phyloP scores from a whole-genome alignment of 805 yeast species.

The Nakazawaea holstii region DNA sequence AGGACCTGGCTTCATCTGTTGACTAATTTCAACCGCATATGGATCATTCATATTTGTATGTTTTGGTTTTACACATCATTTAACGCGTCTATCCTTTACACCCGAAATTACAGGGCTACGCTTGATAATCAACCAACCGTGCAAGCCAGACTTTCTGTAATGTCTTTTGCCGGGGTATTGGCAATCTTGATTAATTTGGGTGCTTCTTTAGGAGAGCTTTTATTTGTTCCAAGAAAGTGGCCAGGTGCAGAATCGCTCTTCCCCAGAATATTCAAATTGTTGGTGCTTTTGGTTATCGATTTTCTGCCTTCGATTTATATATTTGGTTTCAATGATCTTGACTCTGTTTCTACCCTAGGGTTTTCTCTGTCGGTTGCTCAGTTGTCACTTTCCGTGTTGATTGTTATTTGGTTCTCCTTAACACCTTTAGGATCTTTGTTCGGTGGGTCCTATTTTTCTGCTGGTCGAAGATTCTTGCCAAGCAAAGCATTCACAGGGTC shows the following conservation, averaged over 20 bases:
- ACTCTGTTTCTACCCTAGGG: conserved; percentile 27
- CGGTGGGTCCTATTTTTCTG: conserved; percentile 29
- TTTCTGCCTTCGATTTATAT: conserved; percentile 48
- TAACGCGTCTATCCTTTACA: conserved; percentile 66
- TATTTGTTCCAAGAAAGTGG: conserved; percentile 68
- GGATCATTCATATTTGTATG: conserved; percentile 69
- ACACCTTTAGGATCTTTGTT: conserved; percentile 59
- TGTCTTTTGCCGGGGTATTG: conserved; percentile 64
- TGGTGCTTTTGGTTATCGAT: conserved; percentile 37
- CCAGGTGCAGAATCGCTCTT: conserved; percentile 63
- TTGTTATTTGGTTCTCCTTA: conserved; percentile 52
- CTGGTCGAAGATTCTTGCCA: conserved; percentile 42
- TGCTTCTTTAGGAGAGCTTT: conserved; percentile 51
- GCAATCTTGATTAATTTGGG: conserved; percentile 51
- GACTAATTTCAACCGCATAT: conserved; percentile 70
- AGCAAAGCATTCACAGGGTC: conserved; percentile 56
- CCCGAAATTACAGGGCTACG: conserved; percentile 46
- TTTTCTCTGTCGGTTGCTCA: conserved; percentile 47
- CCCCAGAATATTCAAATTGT: conserved; percentile 38
- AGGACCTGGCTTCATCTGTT: conserved; percentile 75
- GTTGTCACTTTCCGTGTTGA: conserved; percentile 46
- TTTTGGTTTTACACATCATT: conserved; percentile 75
- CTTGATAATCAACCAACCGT: conserved; percentile 56
- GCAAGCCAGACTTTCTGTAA: conserved; percentile 48
- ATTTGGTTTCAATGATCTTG: conserved; percentile 32